Conservation (phyloP, 208 protist genomes). For the Lotmaria passim region DNA sequence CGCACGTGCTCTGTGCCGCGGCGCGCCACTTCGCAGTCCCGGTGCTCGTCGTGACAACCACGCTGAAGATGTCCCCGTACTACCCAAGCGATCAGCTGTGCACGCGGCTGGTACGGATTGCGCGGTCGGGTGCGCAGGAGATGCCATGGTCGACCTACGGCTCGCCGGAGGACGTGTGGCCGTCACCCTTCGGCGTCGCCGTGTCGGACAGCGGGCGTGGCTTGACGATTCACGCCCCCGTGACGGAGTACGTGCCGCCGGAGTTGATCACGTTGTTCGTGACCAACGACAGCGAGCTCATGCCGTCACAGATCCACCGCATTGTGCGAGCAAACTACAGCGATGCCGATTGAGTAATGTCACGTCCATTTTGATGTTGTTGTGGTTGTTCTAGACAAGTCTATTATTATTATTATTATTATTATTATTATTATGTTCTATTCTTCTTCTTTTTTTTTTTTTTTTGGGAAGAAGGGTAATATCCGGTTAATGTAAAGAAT, state of each 20-base stretch:
- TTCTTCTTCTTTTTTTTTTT: too few relatives aligned
- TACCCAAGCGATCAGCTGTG: constrained; percentile 95
- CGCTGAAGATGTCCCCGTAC: constrained; percentile 96
- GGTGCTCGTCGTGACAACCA: constrained; percentile 94
- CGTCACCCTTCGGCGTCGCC: constrained; percentile 46
- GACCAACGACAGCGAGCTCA: constrained; percentile 94
- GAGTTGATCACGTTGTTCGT: constrained; percentile 97
- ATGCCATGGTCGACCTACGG: constrained; percentile 88
- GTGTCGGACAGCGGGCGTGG: constrained; percentile 35
- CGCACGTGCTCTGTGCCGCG: constrained; percentile 94
- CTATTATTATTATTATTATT: too few relatives aligned
- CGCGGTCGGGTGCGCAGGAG: constrained; percentile 72
- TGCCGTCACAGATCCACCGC: constrained; percentile 97
- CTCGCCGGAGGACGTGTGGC: constrained; percentile 67
- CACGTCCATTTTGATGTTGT: neutral
- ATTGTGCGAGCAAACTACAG: constrained; percentile 97
- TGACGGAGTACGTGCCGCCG: constrained; percentile 98
- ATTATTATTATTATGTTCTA: too few relatives aligned
- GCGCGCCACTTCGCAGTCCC: constrained; percentile 96
- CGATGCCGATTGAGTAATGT: constrained; percentile 82
- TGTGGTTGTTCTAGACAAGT: too few relatives aligned
- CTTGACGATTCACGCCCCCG: constrained; percentile 90
- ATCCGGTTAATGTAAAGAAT: too few relatives aligned
- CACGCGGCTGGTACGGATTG: constrained; percentile 84
- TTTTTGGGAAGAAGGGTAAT: too few relatives aligned